Percentiles rank a stretch among this genome's conserved stretches.
Evolutionary conservation across 495 filamentous ascomycete species (phyloP).

Genomic region (Aspergillus taichungensis): DNA sequence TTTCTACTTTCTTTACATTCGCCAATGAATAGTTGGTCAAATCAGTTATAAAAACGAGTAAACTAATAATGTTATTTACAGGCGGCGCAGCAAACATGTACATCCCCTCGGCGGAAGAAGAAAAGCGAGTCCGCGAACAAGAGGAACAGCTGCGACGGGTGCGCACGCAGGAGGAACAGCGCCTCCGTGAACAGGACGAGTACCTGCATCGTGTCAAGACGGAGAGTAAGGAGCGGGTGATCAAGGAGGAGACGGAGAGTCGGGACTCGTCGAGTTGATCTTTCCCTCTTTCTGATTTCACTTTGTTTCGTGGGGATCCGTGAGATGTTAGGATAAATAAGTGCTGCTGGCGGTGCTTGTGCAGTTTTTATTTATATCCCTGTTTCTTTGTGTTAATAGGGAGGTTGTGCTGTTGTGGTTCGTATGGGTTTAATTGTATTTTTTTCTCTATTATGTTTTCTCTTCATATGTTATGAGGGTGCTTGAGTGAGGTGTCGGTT

Average conservation of each 20-base stretch:
- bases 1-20: background rate
- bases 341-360: slow-evolving; percentile 18
- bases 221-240: slow-evolving; percentile 20
- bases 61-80: slow-evolving; percentile 7
- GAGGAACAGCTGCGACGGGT: slow-evolving; percentile 30
- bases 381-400: slow-evolving; percentile 3
- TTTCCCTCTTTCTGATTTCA: background rate
- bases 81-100: slow-evolving; percentile 39
- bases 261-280: slow-evolving; percentile 10
- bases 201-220: slow-evolving; percentile 34
- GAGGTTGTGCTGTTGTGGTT: background rate
- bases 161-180: slow-evolving; percentile 9
- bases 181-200: background rate
- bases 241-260: slow-evolving; percentile 13
- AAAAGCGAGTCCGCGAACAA: slow-evolving; percentile 26
- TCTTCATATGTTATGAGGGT: background rate
- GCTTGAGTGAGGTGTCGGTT: too few relatives aligned
- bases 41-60: too few relatives aligned
- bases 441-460: background rate
- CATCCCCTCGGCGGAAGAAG: slow-evolving; percentile 31
- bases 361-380: slow-evolving; percentile 3
- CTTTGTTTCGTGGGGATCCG: background rate
- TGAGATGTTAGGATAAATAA: slow-evolving; percentile 2
- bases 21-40: too few relatives aligned
- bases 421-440: background rate